These are phyloP conservation scores for Rutstroemia sp. DNA, from an alignment of 2,329 filamentous ascomycete species.

Conservation along the genomic window DNA sequence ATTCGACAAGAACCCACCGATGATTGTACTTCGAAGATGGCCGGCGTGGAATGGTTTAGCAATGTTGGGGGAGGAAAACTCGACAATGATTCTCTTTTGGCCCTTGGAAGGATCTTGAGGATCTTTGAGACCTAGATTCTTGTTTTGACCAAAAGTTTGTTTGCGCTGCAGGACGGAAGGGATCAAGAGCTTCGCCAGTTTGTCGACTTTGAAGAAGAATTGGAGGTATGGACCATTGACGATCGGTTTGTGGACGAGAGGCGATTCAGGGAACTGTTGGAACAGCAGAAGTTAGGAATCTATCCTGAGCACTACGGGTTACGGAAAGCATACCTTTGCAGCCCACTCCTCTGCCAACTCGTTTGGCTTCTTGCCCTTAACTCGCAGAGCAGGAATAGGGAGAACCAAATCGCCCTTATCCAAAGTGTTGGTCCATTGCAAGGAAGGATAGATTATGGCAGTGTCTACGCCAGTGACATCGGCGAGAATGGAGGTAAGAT, in stretches of 20 bases:
- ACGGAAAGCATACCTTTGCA: conserved; percentile 40
- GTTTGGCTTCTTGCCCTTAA: conserved; percentile 63
- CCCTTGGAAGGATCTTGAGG: conserved; percentile 46
- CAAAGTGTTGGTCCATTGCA: conserved; percentile 71
- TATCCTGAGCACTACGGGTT: background rate
- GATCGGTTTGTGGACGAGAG: conserved; percentile 63
- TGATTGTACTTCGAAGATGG: conserved; percentile 69
- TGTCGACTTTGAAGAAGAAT: conserved; percentile 71
- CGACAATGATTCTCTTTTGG: conserved; percentile 54
- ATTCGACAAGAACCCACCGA: conserved; percentile 65
- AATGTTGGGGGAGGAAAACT: conserved; percentile 82
- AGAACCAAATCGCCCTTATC: conserved; percentile 80
- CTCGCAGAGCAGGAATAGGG: conserved; percentile 69
- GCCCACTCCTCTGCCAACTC: conserved; percentile 56
- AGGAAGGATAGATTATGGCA: conserved; percentile 63
- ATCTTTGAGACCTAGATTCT: conserved; percentile 52
- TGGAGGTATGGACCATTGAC: conserved; percentile 63
- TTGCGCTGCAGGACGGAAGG: conserved; percentile 60
- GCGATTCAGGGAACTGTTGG: conserved; percentile 59
- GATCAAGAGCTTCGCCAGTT: conserved; percentile 58
- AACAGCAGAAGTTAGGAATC: conserved; percentile 10
- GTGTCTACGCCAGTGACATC: conserved; percentile 63
- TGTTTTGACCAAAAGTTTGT: conserved; percentile 56
- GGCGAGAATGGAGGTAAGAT: conserved; percentile 62
- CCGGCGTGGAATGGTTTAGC: conserved; percentile 75